Conservation (phyloP, 345 rosid genomes). For the Salix brachista region DNA sequence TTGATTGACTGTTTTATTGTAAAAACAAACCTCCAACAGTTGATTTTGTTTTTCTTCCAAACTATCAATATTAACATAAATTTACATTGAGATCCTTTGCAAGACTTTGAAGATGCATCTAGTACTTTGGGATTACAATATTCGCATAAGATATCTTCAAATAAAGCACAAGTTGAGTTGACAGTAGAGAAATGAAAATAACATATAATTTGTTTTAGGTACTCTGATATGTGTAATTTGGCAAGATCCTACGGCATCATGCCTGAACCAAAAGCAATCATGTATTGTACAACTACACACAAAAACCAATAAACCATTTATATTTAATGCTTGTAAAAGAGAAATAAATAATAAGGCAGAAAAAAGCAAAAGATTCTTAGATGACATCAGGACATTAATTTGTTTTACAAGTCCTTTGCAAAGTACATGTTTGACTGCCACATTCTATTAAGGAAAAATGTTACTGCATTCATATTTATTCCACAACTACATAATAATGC, state of each 20-base stretch:
- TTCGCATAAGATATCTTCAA: background rate
- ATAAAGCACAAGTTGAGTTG: background rate
- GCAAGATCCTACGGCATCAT: background rate
- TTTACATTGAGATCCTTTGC: too few relatives aligned
- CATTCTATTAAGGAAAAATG: background rate
- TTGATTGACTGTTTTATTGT: too few relatives aligned
- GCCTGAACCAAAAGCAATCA: background rate
- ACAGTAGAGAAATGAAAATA: background rate
- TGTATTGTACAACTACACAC: too few relatives aligned
- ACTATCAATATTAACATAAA: too few relatives aligned
- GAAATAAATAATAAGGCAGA: too few relatives aligned
- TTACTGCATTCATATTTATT: background rate
- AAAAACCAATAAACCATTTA: too few relatives aligned
- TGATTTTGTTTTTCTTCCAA: too few relatives aligned
- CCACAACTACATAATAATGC: background rate
- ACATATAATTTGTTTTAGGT: background rate
- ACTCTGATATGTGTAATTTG: background rate
- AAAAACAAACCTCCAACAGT: background rate
- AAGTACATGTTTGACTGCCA: background rate
- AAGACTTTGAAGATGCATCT: too few relatives aligned
- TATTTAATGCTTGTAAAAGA: too few relatives aligned
- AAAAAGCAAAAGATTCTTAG: background rate
- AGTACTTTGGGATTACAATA: too few relatives aligned
- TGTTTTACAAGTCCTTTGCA: background rate
- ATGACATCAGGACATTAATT: background rate